Evolutionary conservation across 257 asterid species (phyloP).

Genomic region (Buddleja alternifolia): DNA sequence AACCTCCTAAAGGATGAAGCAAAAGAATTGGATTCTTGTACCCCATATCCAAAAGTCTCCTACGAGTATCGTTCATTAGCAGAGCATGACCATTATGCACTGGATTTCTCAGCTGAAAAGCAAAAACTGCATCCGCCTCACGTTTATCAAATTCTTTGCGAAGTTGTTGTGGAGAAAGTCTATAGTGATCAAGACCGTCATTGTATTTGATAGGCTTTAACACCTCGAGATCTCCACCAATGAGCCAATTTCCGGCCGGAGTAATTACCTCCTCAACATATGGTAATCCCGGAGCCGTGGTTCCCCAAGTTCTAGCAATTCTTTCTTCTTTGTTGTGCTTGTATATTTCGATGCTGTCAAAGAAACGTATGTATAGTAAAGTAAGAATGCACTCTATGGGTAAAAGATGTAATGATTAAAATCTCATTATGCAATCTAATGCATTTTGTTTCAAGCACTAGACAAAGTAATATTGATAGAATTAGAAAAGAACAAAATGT

Average conservation of each 20-base stretch:
- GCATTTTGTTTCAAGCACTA: neutral
- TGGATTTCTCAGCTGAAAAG: constrained; percentile 89
- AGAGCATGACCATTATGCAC: constrained; percentile 90
- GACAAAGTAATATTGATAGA: too few relatives aligned
- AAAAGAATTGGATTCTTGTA: constrained; percentile 81
- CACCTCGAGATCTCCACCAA: constrained; percentile 89
- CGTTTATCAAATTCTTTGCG: constrained; percentile 72
- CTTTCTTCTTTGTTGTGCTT: constrained; percentile 90
- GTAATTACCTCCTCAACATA: constrained; percentile 81
- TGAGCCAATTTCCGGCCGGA: constrained; percentile 81
- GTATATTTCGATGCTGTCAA: constrained; percentile 69
- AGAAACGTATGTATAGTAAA: neutral
- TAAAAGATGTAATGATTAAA: neutral
- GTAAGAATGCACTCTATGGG: neutral
- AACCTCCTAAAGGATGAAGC: constrained; percentile 93
- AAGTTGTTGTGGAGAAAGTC: constrained; percentile 78
- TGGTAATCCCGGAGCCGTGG: constrained; percentile 80
- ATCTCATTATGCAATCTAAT: neutral
- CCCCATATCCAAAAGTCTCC: constrained; percentile 75
- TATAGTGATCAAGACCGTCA: constrained; percentile 82
- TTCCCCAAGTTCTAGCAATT: constrained; percentile 91
- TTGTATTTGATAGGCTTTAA: constrained; percentile 69
- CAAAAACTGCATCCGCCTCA: constrained; percentile 84
- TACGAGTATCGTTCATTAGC: constrained; percentile 83
- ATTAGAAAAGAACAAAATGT: too few relatives aligned